phyloP scores from a whole-genome alignment of 2,329 filamentous ascomycete species.

The Hypoxylon sp. region DNA sequence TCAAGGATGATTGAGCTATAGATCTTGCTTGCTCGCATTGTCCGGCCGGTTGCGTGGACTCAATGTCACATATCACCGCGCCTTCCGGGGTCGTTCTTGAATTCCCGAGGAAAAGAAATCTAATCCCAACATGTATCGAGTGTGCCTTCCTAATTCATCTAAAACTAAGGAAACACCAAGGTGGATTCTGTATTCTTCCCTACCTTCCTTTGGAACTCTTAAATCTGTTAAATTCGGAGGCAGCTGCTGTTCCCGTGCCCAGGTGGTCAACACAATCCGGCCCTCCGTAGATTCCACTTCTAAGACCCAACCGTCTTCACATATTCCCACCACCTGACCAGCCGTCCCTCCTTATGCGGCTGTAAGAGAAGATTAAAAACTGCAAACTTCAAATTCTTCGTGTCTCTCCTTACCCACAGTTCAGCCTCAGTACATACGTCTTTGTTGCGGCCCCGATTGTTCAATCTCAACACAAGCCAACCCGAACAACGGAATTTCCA shows the following conservation, averaged over 20 bases:
- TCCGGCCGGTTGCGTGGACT: slow-evolving; percentile 10
- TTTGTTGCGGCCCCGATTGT: slow-evolving; percentile 33
- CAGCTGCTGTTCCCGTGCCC: slow-evolving; percentile 13
- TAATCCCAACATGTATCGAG: not conserved
- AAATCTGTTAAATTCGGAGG: slow-evolving; percentile 28
- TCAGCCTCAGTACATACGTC: slow-evolving; percentile 2
- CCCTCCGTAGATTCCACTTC: slow-evolving; percentile 28
- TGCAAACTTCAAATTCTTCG: not conserved
- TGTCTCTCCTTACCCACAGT: slow-evolving; percentile 23
- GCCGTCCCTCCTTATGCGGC: slow-evolving; percentile 54
- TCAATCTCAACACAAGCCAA: slow-evolving; percentile 31
- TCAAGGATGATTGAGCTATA: slow-evolving; percentile 21
- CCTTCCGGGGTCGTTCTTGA: not conserved
- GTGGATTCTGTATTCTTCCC: slow-evolving; percentile 8
- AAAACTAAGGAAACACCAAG: slow-evolving; percentile 12
- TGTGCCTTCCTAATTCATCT: slow-evolving; percentile 33
- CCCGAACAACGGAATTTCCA: slow-evolving; percentile 28
- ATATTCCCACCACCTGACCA: slow-evolving; percentile 22
- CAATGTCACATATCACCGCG: slow-evolving; percentile 19
- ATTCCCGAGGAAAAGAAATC: slow-evolving; percentile 6
- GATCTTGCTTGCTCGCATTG: slow-evolving; percentile 4
- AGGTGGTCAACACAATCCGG: slow-evolving; percentile 13
- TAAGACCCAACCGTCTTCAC: slow-evolving; percentile 23
- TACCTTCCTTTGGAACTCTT: slow-evolving; percentile 31
- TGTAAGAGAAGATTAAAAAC: slow-evolving; percentile 4